Evolutionary conservation across 345 rosid species (phyloP), one percentile per base, ranked within the genome.

Genomic region (Pistacia vera): DNA sequence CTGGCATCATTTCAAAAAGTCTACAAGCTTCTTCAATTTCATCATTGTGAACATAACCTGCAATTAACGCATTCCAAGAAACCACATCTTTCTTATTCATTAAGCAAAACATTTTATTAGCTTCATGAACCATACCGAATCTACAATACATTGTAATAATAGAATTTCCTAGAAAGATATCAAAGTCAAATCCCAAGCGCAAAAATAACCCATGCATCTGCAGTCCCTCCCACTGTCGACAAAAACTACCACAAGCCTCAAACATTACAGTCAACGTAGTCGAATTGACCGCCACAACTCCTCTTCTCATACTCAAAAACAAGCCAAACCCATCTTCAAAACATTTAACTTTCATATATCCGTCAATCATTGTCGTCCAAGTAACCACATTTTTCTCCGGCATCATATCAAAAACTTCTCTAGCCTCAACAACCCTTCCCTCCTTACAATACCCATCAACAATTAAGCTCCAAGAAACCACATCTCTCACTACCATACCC

Each of bases 321-420:
- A 93, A 74, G 73, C 59, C 69, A 81, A 90, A 88, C 72, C 97
- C 98, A 59, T 86, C 84, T 28, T 75, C 79, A 9, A 92, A 87
- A 82, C 55, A 80, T 5, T 89, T 93, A 18, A 72, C 85, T 73
- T 89, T 89, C 80, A 93, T 78, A 77, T 89, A 91, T 25, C 97
- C 98, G 84, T 89, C 83, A 63, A 92, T 86, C 92, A 92, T 87
- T 33, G 94, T 77, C 11, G 93, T 90, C 97, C 97, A 93, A 79
- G 94, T 80, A 75, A 93, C 86, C 70, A 91, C 94, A 85, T 91
- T 93, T 77, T 72, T 91, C 83, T 86, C 88, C 3, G 75, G 70
- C 91, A 90, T 91, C 59, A 30, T 18, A 71, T 89, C 87, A 72
- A 93, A 90, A 41, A 91, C 20, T 18, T 72, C 75, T 75, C 87